Base-by-base conservation (phyloP, 2,329 filamentous ascomycete genomes). In the Bipolaris cookei region DNA sequence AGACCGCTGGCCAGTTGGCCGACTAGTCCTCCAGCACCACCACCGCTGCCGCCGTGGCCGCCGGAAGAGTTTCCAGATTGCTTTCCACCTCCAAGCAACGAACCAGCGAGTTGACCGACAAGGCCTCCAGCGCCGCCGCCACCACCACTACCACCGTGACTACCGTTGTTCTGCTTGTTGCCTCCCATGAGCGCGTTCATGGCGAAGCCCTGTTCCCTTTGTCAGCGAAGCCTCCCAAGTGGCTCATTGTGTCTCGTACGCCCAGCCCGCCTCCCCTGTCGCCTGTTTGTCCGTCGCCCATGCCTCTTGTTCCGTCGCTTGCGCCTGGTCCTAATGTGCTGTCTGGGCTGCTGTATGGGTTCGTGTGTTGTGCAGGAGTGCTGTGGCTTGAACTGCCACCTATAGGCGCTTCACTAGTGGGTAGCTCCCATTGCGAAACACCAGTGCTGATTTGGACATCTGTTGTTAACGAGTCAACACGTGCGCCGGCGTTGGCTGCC, bases 351-450 rank as follows among this genome's bases (percentile, higher is more conserved):
- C 86, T 85, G 75, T 88, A 90, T 4, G 87, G 88, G 66, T 89
- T 87, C 18, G 88, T 85, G 58, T 73, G 67, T 41, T 74, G 70
- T 25, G 71, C 72, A 25, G 76, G 70, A 60, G 78, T 65, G 74
- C 78, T 51, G 75, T 79, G 55, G 81, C 82, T 59, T 79, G 83
- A 43, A 84, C 87, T 35, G 84, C 87, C 69, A 80, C 69, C 86
- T 60, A 86, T 85, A 20, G 84, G 86, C 6, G 84, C 87, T 47
- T 87, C 82, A 56, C 86, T 81, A 13, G 86, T 90, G 30, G 88
- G 88, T 30, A 84, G 82, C n/a, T 90, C 88, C 88, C 89, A 91
- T 76, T 90, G 88, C 61, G 88, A 90, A 35, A 85, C 81, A 45
- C 88, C 88, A 6, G 88, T 90, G 51, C 86, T 87, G 52, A 91